Evolutionary conservation across 1,284 basidiomycete species (phyloP).

Genomic region (Rhizoctonia solani): DNA sequence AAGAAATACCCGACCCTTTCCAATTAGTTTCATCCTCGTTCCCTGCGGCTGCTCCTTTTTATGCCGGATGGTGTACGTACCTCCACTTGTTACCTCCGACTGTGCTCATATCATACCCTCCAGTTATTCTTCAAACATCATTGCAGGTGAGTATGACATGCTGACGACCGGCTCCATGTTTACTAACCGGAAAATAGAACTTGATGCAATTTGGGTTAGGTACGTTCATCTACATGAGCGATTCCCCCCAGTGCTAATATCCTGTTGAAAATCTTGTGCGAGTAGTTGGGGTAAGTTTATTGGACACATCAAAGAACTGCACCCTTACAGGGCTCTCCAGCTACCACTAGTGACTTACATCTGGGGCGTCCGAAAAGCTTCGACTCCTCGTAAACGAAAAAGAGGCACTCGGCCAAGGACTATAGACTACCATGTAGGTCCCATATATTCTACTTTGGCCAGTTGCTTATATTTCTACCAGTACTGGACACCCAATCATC

Average conservation of each 20-base stretch:
- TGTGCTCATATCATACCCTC: neutral
- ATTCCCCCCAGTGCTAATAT: conserved; percentile 39
- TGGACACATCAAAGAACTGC: neutral
- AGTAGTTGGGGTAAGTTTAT: conserved; percentile 25
- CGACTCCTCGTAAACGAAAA: conserved; percentile 46
- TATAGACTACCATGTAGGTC: conserved; percentile 43
- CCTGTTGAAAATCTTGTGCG: neutral
- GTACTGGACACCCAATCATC: conserved; percentile 36
- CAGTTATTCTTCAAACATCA: conserved; percentile 33
- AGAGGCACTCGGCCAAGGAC: conserved; percentile 46
- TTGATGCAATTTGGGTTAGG: conserved; percentile 33
- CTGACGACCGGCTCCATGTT: neutral
- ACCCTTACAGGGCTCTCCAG: neutral
- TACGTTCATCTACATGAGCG: conserved; percentile 41
- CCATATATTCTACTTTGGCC: neutral
- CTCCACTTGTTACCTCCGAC: neutral
- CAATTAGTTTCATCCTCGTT: conserved; percentile 44
- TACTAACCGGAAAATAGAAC: conserved; percentile 4
- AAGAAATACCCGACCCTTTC: conserved; percentile 40
- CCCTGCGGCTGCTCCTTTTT: conserved; percentile 48
- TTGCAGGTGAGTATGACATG: conserved; percentile 12
- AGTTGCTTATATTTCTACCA: conserved; percentile 8
- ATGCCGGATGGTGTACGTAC: conserved; percentile 40
- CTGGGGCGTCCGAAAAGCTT: conserved; percentile 41
- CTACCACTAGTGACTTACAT: conserved; percentile 32